phyloP scores from a whole-genome alignment of 352 stramenopile species.

The Pythium coloratum region DNA sequence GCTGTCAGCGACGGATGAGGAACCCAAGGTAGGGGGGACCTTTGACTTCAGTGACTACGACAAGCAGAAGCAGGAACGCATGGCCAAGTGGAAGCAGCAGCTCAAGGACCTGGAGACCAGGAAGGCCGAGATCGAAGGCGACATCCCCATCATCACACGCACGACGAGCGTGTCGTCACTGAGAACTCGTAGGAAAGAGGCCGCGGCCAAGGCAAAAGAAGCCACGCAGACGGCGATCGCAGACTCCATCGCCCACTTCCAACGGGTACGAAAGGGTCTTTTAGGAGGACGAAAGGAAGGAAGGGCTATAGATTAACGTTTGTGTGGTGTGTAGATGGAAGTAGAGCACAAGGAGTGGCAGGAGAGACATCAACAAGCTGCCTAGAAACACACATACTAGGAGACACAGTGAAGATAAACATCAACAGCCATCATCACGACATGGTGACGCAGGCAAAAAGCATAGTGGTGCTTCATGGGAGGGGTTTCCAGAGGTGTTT shows the following conservation, averaged over 20 bases:
- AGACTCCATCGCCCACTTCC: constrained; percentile 52
- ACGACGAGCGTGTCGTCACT: constrained; percentile 16
- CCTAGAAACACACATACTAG: too few species aligned
- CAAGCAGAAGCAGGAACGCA: constrained; percentile 40
- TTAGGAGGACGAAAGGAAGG: not conserved
- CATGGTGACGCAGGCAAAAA: too few species aligned
- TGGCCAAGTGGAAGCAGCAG: constrained; percentile 55
- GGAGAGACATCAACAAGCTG: constrained; percentile 39
- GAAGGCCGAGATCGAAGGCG: constrained; percentile 37
- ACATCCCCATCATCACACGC: constrained; percentile 27
- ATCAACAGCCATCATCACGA: too few species aligned
- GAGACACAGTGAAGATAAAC: not conserved
- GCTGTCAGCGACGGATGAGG: not conserved
- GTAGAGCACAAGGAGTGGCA: constrained; percentile 58
- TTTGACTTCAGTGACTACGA: constrained; percentile 43
- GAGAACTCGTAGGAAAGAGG: constrained; percentile 7
- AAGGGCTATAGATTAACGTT: not conserved
- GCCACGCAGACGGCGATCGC: constrained; percentile 45
- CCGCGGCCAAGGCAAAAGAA: constrained; percentile 34
- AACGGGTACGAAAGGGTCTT: constrained; percentile 37
- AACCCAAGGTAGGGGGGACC: not conserved
- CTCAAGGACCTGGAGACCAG: constrained; percentile 46
- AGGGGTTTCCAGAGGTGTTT: too few species aligned
- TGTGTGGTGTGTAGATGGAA: constrained; percentile 47
- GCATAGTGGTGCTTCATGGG: too few species aligned